A percentile compares a stretch with the other conserved stretches of the same genome.
Evolutionary conservation across 192 early-diverging fungal genomes (phyloP).

Genomic region (Coemansia reversa): DNA sequence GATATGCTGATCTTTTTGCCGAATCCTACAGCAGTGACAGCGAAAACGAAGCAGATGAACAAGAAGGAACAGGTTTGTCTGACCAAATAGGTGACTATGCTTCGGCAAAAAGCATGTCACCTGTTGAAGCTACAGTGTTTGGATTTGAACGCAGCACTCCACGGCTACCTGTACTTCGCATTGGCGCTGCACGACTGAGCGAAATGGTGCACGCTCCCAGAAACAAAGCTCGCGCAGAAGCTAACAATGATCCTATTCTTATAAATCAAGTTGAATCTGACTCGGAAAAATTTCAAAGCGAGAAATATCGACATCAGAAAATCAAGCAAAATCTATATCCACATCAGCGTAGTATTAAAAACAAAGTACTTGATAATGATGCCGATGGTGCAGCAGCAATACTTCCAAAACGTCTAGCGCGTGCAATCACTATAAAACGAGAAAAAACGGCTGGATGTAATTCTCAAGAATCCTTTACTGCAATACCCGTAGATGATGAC

Average conservation of each 20-base stretch:
- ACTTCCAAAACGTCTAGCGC: constrained; percentile 20
- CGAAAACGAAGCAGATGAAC: not conserved
- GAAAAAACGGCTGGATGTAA: not conserved
- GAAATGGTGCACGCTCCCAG: constrained; percentile 21
- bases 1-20: constrained; percentile 24
- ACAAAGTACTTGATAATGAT: not conserved
- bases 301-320: too few species aligned
- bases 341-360: too few species aligned
- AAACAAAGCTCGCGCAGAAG: not conserved
- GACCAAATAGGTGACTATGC: not conserved
- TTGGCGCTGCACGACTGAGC: constrained; percentile 39
- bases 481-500: not conserved
- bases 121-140: constrained; percentile 17
- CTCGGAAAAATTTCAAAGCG: too few species aligned
- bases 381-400: not conserved
- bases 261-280: too few species aligned
- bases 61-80: not conserved
- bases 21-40: constrained; percentile 30
- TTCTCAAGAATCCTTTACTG: not conserved
- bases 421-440: not conserved
- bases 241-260: too few species aligned
- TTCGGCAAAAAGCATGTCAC: constrained; percentile 1
- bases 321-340: too few species aligned
- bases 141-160: constrained; percentile 22
- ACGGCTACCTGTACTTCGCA: constrained; percentile 13